Evolutionary conservation across 257 asterid species (phyloP).

Genomic region (Solanum chmielewskii): DNA sequence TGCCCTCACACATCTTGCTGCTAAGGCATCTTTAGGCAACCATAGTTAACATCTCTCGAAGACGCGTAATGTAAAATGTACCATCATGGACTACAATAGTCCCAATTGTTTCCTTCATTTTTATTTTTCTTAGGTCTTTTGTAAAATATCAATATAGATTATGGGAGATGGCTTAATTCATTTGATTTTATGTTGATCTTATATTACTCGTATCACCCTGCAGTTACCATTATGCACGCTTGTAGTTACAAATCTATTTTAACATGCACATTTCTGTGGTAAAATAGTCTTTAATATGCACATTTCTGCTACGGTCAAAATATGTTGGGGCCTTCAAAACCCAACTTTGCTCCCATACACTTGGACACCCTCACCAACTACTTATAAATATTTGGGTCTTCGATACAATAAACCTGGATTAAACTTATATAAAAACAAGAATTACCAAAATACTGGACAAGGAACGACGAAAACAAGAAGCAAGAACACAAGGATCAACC

Average conservation of each 20-base stretch:
- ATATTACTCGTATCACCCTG: neutral
- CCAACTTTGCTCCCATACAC: neutral
- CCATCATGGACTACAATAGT: neutral
- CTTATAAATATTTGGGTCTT: no score
- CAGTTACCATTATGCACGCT: neutral
- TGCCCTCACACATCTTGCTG: constrained; percentile 80
- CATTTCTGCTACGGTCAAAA: no score
- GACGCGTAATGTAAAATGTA: neutral
- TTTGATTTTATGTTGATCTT: neutral
- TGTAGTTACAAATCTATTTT: neutral
- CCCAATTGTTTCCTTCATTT: neutral
- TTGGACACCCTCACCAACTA: no score
- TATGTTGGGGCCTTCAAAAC: neutral
- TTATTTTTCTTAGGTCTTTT: neutral
- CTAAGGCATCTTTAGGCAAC: constrained; percentile 42
- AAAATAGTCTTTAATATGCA: neutral
- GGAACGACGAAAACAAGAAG: neutral
- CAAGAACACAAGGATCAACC: neutral
- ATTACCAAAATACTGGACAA: neutral
- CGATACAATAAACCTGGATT: neutral
- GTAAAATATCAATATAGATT: neutral
- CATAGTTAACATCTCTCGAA: neutral
- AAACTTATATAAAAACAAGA: neutral
- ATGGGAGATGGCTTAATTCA: neutral
- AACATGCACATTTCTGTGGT: neutral